Base-by-base conservation (phyloP, 78 protist species). In the Goniomonas avonlea region DNA sequence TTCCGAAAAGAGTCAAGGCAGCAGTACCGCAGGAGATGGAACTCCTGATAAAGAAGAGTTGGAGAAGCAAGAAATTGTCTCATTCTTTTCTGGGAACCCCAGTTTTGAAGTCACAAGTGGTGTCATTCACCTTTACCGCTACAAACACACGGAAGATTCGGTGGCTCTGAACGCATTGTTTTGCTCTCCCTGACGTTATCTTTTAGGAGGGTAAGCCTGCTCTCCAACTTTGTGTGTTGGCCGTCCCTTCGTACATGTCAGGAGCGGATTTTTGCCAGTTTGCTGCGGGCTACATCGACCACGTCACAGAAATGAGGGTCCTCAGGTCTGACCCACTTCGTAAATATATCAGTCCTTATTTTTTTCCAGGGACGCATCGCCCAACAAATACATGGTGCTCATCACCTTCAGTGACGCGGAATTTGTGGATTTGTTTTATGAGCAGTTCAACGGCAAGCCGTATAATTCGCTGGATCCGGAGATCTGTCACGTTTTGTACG, bases 341-440 rank as follows among this genome's bases (percentile, higher is more conserved):
- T 13, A 45, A 45, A 45, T 45, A 17, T 45, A n/a, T n/a, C n/a
- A n/a, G n/a, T n/a, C n/a, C n/a, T n/a, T n/a, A n/a, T n/a, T n/a
- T n/a, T n/a, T n/a, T n/a, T n/a, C n/a, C n/a, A n/a, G 78, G 40
- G 69, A 73, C 60, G 5, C 63, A 18, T 31, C 86, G 74, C 88
- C 92, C 21, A 86, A 75, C 69, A 29, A 85, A 38, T 89, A 85
- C 79, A 76, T 90, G 87, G 91, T 63, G 27, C 40, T 91, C 21
- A 0, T 82, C 37, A 32, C 58, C 27, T 85, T 88, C 35, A 21
- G 2, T 21, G n/a, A 38, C 53, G 83, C 79, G 68, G 5, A 25
- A 27, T n/a, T n/a, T 0, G 86, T 92, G 3, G 92, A 85, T 31
- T 84, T 40, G 38, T 78, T 89, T 32, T 86, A 83, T 41, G 73